These are phyloP conservation scores for Osmanthus fragrans DNA, from an alignment of 257 asterid species.

Conservation along the genomic window DNA sequence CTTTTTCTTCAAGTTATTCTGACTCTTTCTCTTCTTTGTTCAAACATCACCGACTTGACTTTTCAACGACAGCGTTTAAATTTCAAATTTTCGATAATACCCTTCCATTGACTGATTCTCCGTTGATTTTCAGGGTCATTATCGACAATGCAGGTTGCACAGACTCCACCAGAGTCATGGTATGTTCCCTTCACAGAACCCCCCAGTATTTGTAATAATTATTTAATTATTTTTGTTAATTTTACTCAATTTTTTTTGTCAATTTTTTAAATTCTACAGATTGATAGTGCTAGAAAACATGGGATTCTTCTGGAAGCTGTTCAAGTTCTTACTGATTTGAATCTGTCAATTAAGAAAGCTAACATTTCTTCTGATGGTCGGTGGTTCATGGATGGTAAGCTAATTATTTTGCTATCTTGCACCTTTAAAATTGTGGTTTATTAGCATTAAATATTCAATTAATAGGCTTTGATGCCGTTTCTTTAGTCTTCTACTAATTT, in stretches of 20 bases:
- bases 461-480: conserved; percentile 1
- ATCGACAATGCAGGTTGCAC: conserved; percentile 90
- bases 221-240: background rate
- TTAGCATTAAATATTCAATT: background rate
- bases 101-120: conserved; percentile 33
- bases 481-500: conserved; percentile 15
- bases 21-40: conserved; percentile 12
- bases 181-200: conserved; percentile 24
- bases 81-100: conserved; percentile 18
- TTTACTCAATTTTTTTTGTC: no score
- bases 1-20: conserved; percentile 40
- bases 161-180: conserved; percentile 91
- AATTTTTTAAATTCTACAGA: conserved; percentile 33
- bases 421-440: conserved; percentile 6
- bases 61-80: conserved; percentile 22
- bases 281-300: conserved; percentile 89
- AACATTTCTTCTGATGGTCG: conserved; percentile 92
- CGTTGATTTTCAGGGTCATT: conserved; percentile 70
- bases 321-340: conserved; percentile 93
- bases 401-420: conserved; percentile 16
- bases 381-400: conserved; percentile 99
- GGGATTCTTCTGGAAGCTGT: conserved; percentile 90
- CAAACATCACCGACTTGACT: conserved; percentile 21
- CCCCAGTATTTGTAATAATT: background rate
- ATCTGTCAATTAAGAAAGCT: conserved; percentile 88